Evolutionary conservation across 441 rosid species (phyloP), one percentile per base, ranked within the genome.

Genomic region (Euphorbia corollata): DNA sequence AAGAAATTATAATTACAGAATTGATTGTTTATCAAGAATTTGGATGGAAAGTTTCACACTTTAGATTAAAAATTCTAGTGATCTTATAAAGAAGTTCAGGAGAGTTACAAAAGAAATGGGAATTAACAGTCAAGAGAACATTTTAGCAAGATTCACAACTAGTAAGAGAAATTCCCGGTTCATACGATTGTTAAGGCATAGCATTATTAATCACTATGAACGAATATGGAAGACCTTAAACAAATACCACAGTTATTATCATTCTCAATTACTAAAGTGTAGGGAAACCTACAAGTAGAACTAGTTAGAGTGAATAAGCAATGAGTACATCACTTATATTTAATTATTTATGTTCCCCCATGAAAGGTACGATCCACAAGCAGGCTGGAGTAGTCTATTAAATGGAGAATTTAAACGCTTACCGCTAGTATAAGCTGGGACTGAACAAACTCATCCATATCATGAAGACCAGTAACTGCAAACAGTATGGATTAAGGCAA

Each of bases 371-470:
- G 32, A 47, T 39, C 19, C 9, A 13, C 36, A 47, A 50, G 41
- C 41, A 48, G 6, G 47, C 15, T 27, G 32, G 34, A 9, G 59
- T 6, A 2, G 10, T 3, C 16, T 34, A 24, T 10, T 27, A 61
- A 64, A 8, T 34, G 41, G 47, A 19, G 56, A 63, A 68, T 19
- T 20, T 1, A 69, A 60, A 70, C 36, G 77, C 96, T 87, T 82
- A 91, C 98, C 1, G 99, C 99, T n/a, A 90, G 84, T 68, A 94
- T 94, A 56, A 91, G 96, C 68, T 94, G 98, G 34, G 98, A 94
- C 74, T 94, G 98, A 63, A 91, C 98, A 85, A 88, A 94, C 76
- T 94, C 98, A 81, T 94, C 98, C 98, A 94, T 88, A 80, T 91
- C 99, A 73, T 91, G 99, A 78, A 91, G 96, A 75, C 98, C 98